Evolutionary conservation across 805 yeast genomes (phyloP).

Genomic region (Teunomyces kruisii): DNA sequence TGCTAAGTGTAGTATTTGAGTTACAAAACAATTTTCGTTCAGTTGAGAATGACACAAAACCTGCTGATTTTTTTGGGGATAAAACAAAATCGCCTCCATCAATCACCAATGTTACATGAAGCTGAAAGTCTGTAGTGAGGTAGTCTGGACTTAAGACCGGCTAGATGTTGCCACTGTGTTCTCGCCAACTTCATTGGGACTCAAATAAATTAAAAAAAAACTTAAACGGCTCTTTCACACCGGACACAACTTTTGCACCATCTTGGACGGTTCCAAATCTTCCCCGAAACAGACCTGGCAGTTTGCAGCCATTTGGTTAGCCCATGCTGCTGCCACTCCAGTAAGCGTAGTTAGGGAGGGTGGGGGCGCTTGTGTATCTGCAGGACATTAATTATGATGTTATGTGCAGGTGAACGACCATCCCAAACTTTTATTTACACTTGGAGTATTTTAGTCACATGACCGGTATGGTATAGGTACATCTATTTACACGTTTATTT

Average conservation of each 20-base stretch:
- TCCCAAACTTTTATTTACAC: no score
- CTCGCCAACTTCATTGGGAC: no score
- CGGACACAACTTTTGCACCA: neutral
- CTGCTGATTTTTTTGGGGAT: neutral
- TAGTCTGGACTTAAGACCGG: no score
- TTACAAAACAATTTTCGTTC: constrained; percentile 2
- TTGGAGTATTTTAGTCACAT: no score
- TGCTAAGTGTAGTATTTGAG: neutral
- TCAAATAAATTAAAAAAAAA: no score
- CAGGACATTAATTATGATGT: no score
- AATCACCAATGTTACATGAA: neutral
- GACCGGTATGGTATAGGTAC: no score
- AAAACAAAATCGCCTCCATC: neutral
- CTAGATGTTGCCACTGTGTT: no score
- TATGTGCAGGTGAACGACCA: no score
- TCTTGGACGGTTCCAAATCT: constrained; percentile 1
- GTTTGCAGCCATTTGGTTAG: constrained; percentile 6
- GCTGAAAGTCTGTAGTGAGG: no score
- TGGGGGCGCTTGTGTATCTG: neutral
- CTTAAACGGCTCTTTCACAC: neutral
- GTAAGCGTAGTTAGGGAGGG: neutral
- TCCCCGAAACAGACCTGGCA: constrained; percentile 4
- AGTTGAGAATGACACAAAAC: constrained; percentile 4
- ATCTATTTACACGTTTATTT: neutral
- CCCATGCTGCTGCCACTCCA: neutral